phyloP scores from a whole-genome alignment of 2,329 filamentous ascomycete species.

The Zymoseptoria pseudotritici region DNA sequence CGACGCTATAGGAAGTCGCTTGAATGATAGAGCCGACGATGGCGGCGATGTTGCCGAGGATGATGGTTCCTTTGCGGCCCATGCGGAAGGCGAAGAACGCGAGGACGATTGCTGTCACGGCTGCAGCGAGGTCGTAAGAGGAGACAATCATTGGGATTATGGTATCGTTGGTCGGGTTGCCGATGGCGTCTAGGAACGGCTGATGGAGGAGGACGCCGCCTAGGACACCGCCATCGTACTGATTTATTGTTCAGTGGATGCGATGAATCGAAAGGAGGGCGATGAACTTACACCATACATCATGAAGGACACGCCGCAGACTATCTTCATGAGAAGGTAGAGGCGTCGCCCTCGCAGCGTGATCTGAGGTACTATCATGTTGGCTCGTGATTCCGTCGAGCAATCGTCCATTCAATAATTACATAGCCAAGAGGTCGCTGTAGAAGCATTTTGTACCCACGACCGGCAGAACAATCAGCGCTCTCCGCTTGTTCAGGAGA shows the following conservation, averaged over 20 bases:
- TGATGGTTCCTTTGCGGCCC: slow-evolving; percentile 40
- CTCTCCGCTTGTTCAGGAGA: no score
- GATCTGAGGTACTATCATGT: background rate
- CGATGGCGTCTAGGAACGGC: slow-evolving; percentile 17
- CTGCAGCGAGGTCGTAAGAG: slow-evolving; percentile 38
- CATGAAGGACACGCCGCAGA: background rate
- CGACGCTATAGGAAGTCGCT: slow-evolving; percentile 25
- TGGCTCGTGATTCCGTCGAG: background rate
- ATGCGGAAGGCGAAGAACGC: slow-evolving; percentile 42
- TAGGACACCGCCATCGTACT: slow-evolving; percentile 15
- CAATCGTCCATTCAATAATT: no score
- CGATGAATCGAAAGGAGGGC: background rate
- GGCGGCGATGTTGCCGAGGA: slow-evolving; percentile 44
- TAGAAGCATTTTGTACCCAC: no score
- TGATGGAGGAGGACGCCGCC: slow-evolving; percentile 14
- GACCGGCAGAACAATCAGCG: no score
- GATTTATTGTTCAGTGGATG: background rate
- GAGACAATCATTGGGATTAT: slow-evolving; percentile 23
- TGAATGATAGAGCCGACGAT: slow-evolving; percentile 37
- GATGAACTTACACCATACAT: slow-evolving; percentile 1
- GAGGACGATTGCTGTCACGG: slow-evolving; percentile 28
- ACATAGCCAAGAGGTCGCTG: no score
- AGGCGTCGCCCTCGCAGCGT: slow-evolving; percentile 1
- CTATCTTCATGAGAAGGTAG: slow-evolving; percentile 1
- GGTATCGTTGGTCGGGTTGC: slow-evolving; percentile 15